Evolutionary conservation across 768 basidiomycete genomes (phyloP).

Genomic region (Galerina sulciceps): DNA sequence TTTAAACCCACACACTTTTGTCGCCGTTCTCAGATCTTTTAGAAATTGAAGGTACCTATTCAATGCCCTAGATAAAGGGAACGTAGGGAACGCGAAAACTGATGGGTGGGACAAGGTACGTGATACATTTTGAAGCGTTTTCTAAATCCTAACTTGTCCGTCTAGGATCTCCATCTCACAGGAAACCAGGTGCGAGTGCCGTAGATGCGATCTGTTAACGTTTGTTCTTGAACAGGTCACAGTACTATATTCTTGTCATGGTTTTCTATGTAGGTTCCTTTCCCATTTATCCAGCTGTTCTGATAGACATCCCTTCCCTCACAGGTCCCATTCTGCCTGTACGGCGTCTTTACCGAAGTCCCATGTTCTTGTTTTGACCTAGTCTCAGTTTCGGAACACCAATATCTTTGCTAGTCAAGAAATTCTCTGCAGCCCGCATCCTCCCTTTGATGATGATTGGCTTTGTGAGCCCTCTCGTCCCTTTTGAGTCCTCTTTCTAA

Average conservation of each 20-base stretch:
- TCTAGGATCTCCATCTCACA: constrained; percentile 42
- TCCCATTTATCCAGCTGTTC: neutral
- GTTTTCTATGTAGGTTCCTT: constrained; percentile 43
- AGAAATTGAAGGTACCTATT: constrained; percentile 43
- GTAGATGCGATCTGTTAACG: neutral
- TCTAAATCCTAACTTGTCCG: too few relatives aligned
- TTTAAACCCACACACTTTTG: too few relatives aligned
- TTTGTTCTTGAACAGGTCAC: neutral
- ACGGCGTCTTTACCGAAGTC: constrained; percentile 14
- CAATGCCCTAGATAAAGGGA: constrained; percentile 54
- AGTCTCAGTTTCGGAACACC: constrained; percentile 49
- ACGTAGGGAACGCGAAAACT: constrained; percentile 57
- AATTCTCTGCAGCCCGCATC: constrained; percentile 49
- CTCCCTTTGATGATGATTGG: constrained; percentile 54
- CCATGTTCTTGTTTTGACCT: neutral
- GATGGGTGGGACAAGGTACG: constrained; percentile 51
- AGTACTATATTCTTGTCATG: constrained; percentile 56
- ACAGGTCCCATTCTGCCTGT: constrained; percentile 52
- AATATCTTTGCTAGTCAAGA: constrained; percentile 52
- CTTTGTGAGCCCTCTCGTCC: constrained; percentile 37
- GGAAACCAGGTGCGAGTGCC: constrained; percentile 44
- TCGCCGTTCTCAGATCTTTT: too few relatives aligned
- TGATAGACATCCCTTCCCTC: neutral
- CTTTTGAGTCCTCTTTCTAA: too few relatives aligned
- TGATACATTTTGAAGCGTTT: neutral